Conservation (phyloP, 352 stramenopile species). For the Phytophthora meadii region DNA sequence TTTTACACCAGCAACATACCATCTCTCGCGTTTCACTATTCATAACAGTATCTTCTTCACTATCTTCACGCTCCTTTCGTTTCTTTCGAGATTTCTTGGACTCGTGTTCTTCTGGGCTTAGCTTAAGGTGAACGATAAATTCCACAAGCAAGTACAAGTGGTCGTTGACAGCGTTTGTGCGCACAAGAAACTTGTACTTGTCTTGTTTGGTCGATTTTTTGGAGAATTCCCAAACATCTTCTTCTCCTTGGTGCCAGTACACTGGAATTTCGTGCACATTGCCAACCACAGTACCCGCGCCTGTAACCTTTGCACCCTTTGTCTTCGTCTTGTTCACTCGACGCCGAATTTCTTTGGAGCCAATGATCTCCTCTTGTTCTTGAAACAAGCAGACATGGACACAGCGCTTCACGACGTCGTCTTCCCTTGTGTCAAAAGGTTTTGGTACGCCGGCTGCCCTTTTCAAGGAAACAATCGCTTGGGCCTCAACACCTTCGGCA, state of each 20-base stretch:
- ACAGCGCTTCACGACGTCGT: slow-evolving; percentile 81
- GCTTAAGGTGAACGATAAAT: slow-evolving; percentile 72
- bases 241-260: slow-evolving; percentile 69
- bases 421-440: slow-evolving; percentile 78
- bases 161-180: slow-evolving; percentile 75
- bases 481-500: slow-evolving; percentile 57
- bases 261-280: slow-evolving; percentile 85
- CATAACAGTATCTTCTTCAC: slow-evolving; percentile 15
- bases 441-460: slow-evolving; percentile 72
- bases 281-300: slow-evolving; percentile 58
- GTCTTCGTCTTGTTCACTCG: slow-evolving; percentile 3
- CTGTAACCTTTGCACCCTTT: slow-evolving; percentile 7
- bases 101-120: slow-evolving; percentile 34
- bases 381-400: slow-evolving; percentile 84
- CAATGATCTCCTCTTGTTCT: slow-evolving; percentile 49
- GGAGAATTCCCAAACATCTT: slow-evolving; percentile 87
- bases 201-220: slow-evolving; percentile 76
- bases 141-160: slow-evolving; percentile 74
- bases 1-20: slow-evolving; percentile 84
- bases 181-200: slow-evolving; percentile 87
- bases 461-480: slow-evolving; percentile 84
- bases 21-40: slow-evolving; percentile 55
- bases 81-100: slow-evolving; percentile 21
- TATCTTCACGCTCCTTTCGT: slow-evolving; percentile 12
- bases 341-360: slow-evolving; percentile 15